These are phyloP conservation scores for Mucor lusitanicus DNA, from an alignment of 371 early-diverging fungal genomes.

Conservation along the genomic window DNA sequence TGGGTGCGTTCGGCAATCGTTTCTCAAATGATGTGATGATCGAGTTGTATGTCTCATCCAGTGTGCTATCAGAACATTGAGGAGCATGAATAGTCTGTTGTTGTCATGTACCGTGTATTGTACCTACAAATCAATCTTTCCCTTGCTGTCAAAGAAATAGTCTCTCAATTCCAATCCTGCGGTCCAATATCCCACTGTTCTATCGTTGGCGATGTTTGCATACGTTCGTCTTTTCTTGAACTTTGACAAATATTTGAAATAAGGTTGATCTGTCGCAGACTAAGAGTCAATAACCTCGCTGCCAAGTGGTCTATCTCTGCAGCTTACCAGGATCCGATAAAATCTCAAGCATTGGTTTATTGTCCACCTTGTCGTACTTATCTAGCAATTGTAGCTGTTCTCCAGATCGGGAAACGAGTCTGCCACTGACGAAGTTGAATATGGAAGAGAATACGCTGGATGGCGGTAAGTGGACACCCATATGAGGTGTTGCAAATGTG, in stretches of 20 bases:
- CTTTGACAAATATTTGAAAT: constrained; percentile 35
- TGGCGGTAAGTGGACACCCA: constrained; percentile 59
- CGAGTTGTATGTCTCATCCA: constrained; percentile 20
- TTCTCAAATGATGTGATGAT: constrained; percentile 19
- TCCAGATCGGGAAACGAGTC: constrained; percentile 58
- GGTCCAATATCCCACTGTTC: constrained; percentile 70
- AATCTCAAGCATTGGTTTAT: constrained; percentile 51
- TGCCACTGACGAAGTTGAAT: constrained; percentile 55
- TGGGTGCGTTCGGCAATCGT: neutral
- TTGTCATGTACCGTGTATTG: no score
- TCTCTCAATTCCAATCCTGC: constrained; percentile 58
- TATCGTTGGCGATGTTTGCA: constrained; percentile 74
- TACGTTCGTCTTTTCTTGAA: constrained; percentile 56
- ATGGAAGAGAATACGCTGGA: constrained; percentile 31
- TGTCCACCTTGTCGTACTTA: constrained; percentile 28
- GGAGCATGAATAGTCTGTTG: no score
- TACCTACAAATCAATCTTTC: constrained; percentile 48
- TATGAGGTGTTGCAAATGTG: constrained; percentile 82
- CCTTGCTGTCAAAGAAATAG: constrained; percentile 47
- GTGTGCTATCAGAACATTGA: constrained; percentile 6
- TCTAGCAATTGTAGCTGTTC: constrained; percentile 62
- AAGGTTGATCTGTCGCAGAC: constrained; percentile 10
- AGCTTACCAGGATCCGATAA: constrained; percentile 64
- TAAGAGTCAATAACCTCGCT: no score
- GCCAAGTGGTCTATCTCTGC: no score